Base-by-base conservation (phyloP, 805 yeast species). In the Candida qinlingensis region DNA sequence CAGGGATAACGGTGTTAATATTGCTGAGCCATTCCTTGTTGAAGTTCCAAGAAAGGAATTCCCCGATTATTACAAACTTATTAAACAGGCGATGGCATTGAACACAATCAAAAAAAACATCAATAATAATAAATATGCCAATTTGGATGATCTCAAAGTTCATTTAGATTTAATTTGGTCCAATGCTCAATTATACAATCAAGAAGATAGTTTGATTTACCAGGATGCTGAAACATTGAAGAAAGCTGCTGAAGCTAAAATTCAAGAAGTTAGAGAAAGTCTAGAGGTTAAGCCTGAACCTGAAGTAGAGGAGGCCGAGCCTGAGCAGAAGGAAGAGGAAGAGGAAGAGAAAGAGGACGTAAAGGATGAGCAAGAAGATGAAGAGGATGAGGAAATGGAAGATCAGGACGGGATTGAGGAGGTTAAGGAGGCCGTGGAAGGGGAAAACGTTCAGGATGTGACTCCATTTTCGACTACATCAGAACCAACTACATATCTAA, bases 171-270 rank as follows among this genome's bases (percentile, higher is more conserved):
- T 83, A 45, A 82, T 92, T 11, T 90, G 91, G 68, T 61, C 72
- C 41, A 94, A 94, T 66, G 96, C 97, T 2, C 80, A 81, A 60
- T 64, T 75, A 1, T 92, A 82, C 66, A 92, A 91, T 64, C 85
- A 81, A 51, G 85, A 85, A 45, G 80, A 77, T 2, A 80, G 94
- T 46, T 73, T 80, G 46, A 82, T 91, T 38, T 80, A 81, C 60
- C 78, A 78, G 51, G 95, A 89, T 66, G 84, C 97, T 0, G 67
- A 64, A 37, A 75, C 76, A 40, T 72, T 94, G 45, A 73, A 78
- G 51, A 73, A 72, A 31, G 73, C 73, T 51, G 81, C 85, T 54
- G 68, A 71, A 37, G 37, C 35, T 37, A 49, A 39, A 37, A 30
- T 46, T n/a, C 35, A 29, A 8, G 27, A 35, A 29, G 29, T 45